Evolutionary conservation across 2,329 filamentous ascomycete species (phyloP).

Genomic region (Scedosporium apiospermum): DNA sequence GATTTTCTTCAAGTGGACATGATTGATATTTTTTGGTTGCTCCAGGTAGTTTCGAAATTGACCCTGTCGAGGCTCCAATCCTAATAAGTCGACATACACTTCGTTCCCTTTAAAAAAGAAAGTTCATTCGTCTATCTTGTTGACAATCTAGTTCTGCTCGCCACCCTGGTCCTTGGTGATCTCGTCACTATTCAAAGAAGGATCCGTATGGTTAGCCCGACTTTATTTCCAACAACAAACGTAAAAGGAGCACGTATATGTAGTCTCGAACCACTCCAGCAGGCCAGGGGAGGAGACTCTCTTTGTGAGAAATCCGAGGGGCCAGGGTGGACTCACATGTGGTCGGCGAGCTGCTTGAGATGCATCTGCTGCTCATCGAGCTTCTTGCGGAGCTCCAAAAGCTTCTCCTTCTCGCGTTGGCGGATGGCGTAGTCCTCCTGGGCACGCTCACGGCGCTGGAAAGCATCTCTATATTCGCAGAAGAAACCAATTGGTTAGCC

Average conservation of each 20-base stretch:
- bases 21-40: neutral
- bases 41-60: neutral
- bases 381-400: slow-evolving; percentile 63
- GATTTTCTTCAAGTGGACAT: neutral
- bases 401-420: slow-evolving; percentile 85
- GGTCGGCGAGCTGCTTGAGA: slow-evolving; percentile 73
- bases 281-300: too few species aligned
- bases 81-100: neutral
- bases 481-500: slow-evolving; percentile 9
- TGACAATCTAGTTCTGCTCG: slow-evolving; percentile 46
- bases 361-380: slow-evolving; percentile 71
- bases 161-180: slow-evolving; percentile 64
- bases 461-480: slow-evolving; percentile 60
- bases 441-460: slow-evolving; percentile 85
- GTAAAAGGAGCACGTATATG: neutral
- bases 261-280: too few species aligned
- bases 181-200: slow-evolving; percentile 51
- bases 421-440: slow-evolving; percentile 77
- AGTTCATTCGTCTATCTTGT: neutral
- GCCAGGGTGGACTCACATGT: slow-evolving; percentile 58
- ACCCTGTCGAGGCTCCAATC: neutral
- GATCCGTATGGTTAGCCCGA: neutral
- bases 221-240: neutral
- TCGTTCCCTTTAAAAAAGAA: neutral
- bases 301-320: neutral